Percentiles rank a stretch among this genome's conserved stretches.
phyloP scores from a whole-genome alignment of 2,329 filamentous ascomycete species.

The Beauveria australis region DNA sequence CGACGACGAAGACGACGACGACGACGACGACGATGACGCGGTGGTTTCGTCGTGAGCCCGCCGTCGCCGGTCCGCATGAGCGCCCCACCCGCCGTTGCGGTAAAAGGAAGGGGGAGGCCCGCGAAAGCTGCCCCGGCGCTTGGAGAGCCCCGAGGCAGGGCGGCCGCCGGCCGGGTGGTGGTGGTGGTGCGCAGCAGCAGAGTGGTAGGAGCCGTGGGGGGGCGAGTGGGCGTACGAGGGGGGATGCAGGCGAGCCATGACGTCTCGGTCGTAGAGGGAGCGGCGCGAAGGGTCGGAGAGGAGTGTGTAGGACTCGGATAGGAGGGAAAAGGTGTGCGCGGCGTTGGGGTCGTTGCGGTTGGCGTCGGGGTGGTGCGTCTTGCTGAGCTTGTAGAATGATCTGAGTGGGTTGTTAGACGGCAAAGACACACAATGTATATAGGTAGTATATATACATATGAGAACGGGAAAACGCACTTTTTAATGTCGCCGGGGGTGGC shows the following conservation, averaged over 20 bases:
- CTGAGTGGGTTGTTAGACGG: slow-evolving; percentile 24
- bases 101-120: slow-evolving; percentile 90
- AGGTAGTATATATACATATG: neutral
- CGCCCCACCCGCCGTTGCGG: slow-evolving; percentile 69
- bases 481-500: slow-evolving; percentile 76
- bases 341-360: slow-evolving; percentile 70
- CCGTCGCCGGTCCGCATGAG: slow-evolving; percentile 49
- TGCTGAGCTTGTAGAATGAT: slow-evolving; percentile 85
- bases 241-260: slow-evolving; percentile 38
- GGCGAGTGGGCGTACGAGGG: slow-evolving; percentile 19
- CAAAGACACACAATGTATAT: too few species aligned
- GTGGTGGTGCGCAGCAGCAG: slow-evolving; percentile 35
- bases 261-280: slow-evolving; percentile 69
- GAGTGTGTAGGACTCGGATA: slow-evolving; percentile 75
- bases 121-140: slow-evolving; percentile 65
- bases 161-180: slow-evolving; percentile 60
- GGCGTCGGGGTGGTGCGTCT: slow-evolving; percentile 84
- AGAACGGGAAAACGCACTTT: slow-evolving; percentile 42
- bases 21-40: neutral
- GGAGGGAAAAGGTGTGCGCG: slow-evolving; percentile 67
- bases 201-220: slow-evolving; percentile 43
- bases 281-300: slow-evolving; percentile 69
- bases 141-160: slow-evolving; percentile 71
- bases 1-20: neutral
- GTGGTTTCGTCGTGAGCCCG: slow-evolving; percentile 39